Base-by-base conservation (phyloP, 768 basidiomycete genomes). In the Omphalotus guepiniiformis region DNA sequence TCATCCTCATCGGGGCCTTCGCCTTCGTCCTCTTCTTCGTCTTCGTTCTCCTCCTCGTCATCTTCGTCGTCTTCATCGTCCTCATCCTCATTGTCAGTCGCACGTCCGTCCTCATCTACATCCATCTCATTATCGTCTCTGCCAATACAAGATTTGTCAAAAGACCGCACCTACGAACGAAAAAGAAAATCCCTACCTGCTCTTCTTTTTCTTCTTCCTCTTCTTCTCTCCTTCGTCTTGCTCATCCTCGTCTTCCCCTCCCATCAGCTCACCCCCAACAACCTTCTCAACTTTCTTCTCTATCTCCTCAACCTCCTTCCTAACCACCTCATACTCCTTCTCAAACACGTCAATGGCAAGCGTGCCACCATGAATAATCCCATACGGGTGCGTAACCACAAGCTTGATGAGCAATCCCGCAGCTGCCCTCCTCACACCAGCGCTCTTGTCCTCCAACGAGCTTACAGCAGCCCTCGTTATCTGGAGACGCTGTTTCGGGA, bases 341-440 rank as follows among this genome's bases (percentile, higher is more conserved):
- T 90, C 79, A 82, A 88, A 97, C 53, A 84, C 77, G 1, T 73
- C 72, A 7, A 83, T 66, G 43, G 82, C 79, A 42, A 99, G 68
- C 37, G 78, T 74, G 1, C 93, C 95, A 0, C 93, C 95, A 58
- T 94, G 83, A 68, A 87, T 76, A 13, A 81, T 56, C 0, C 85
- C 86, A 63, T 89, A 98, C 3, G 94, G 94, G 66, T 99, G 94
- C 0, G 94, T 97, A 48, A 75, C 49, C 39, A 98, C 66, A 22
- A 97, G 71, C 57, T 81, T 80, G 37, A 79, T 78, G 18, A 98
- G 65, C 22, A 97, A 69, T 16, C 80, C 75, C 37, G 88, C 83
- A 16, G 93, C 87, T 41, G 78, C 79, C 65, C 91, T 90, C 56
- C 96, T 76, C n/a, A 95, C 94, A 5, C 76, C 81, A 16, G 90